These are phyloP conservation scores for Suillus americanus DNA, from an alignment of 768 basidiomycete genomes.

Conservation along the genomic window DNA sequence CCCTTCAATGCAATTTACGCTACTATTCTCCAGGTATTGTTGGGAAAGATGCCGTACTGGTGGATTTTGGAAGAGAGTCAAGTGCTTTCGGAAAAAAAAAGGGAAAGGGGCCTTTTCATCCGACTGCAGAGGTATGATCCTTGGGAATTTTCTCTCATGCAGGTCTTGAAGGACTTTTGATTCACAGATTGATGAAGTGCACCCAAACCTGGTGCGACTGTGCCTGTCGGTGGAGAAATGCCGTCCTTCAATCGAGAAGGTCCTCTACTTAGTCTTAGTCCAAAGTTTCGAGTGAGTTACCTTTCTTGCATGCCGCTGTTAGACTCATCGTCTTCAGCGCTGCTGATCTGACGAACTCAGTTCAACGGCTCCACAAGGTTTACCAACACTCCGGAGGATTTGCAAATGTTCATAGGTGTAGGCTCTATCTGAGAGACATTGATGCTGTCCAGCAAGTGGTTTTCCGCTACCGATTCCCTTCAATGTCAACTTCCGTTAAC, in stretches of 20 bases:
- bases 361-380: background rate
- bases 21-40: background rate
- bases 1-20: background rate
- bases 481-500: background rate
- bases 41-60: background rate
- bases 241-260: background rate
- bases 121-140: background rate
- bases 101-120: background rate
- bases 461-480: background rate
- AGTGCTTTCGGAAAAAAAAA: background rate
- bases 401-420: background rate
- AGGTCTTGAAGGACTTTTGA: background rate
- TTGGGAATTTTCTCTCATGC: background rate
- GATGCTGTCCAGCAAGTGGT: background rate
- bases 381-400: background rate
- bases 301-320: background rate
- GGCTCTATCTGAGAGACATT: background rate
- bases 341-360: background rate
- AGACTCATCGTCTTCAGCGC: background rate
- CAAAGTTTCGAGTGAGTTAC: background rate
- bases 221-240: background rate
- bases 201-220: background rate
- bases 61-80: background rate
- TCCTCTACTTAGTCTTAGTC: background rate
- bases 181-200: background rate